A percentile compares a stretch with the other conserved stretches of the same genome.
phyloP scores from a whole-genome alignment of 2,329 filamentous ascomycete genomes.

The Fusarium chaquense region DNA sequence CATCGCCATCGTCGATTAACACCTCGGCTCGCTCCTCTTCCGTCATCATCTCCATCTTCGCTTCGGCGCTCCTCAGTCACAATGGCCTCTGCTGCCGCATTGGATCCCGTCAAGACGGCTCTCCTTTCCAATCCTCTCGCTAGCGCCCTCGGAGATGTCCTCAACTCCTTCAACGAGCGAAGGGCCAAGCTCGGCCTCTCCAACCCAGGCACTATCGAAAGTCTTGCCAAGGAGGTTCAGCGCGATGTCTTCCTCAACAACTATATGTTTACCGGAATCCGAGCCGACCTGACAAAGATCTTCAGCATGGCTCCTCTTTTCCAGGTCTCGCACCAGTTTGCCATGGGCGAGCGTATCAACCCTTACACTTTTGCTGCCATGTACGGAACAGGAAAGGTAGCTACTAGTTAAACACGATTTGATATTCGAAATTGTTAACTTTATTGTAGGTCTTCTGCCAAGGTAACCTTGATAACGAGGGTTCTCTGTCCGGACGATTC shows the following conservation, averaged over 20 bases:
- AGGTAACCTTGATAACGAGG: constrained; percentile 94
- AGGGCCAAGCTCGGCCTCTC: constrained; percentile 88
- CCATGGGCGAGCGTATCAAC: constrained; percentile 91
- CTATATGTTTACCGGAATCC: constrained; percentile 95
- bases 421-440: constrained; percentile 34
- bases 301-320: constrained; percentile 95
- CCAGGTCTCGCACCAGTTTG: constrained; percentile 96
- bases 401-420: constrained; percentile 15
- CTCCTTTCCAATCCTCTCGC: constrained; percentile 80
- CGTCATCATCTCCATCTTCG: constrained; percentile 42
- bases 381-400: constrained; percentile 91
- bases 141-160: constrained; percentile 78
- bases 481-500: constrained; percentile 86
- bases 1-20: constrained; percentile 37
- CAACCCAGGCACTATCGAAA: constrained; percentile 94
- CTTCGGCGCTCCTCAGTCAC: constrained; percentile 50
- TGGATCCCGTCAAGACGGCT: constrained; percentile 70
- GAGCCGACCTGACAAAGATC: constrained; percentile 95
- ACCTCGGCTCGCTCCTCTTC: constrained; percentile 38
- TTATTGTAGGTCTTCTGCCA: constrained; percentile 85
- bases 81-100: constrained; percentile 63
- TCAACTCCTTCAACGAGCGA: constrained; percentile 84
- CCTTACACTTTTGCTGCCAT: constrained; percentile 96
- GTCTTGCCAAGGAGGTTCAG: constrained; percentile 89
- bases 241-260: constrained; percentile 97